Evolutionary conservation across 805 yeast genomes (phyloP), one percentile per base, ranked within the genome.

Genomic region (Barnettozyma populi): DNA sequence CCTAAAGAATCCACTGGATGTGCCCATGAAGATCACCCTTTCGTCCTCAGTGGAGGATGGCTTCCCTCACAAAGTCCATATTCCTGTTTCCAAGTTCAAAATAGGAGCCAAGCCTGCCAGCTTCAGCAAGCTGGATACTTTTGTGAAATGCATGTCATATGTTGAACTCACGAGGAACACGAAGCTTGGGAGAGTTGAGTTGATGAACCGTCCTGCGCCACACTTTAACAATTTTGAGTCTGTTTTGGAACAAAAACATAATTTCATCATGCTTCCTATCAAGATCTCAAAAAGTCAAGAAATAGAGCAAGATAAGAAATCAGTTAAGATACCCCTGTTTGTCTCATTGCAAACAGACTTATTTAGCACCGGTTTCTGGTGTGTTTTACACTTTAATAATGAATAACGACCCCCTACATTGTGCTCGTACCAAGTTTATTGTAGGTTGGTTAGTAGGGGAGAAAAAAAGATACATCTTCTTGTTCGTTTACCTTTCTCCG

Each of bases 191-290:
- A 53, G 71, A 39, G 55, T 60, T 1, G 73, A 67, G 49, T 44
- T 61, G 19, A 52, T 64, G 58, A 60, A 54, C 14, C 50, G 71
- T 27, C 29, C 39, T 5, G 50, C 47, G 0, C 45, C 47, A 8
- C 43, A 46, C 13, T 42, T 46, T 16, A 48, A 52, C 5, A 32
- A 44, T 14, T 50, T 50, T 11, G 50, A 46, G 14, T 46, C 45
- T 8, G 36, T 53, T 5, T 44, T 44, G 23, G 64, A 59, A 14
- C 46, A 48, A 14, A 65, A 64, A 2, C 51, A 52, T 1, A 66
- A 67, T 43, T 68, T 62, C 60, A 48, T 61, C 29, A 59, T 63
- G 8, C 41, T 67, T 10, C 64, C 65, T 0, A 7, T 66, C n/a
- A 53, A 49, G n/a, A 20, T 52, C 16, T 41, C 34, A 7, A 49